Evolutionary conservation across 75 land plant species (phyloP), one percentile per base, ranked within the genome.

Genomic region (Azolla pinnata): DNA sequence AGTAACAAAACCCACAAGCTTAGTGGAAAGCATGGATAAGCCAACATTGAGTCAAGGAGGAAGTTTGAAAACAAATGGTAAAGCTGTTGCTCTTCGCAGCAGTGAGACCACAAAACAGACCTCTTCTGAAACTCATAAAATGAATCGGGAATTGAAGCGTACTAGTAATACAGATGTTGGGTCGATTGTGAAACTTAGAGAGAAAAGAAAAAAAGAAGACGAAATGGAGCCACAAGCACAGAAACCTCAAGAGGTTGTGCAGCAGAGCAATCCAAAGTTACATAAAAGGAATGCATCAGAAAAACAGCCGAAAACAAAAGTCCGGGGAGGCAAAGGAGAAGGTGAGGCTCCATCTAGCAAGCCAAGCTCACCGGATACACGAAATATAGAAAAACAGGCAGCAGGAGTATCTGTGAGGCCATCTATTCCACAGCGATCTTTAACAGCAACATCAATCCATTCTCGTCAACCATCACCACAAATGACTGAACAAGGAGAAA

Each of bases 121-220:
- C 27, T 4, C 54, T 52, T 3, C 54, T 23, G 54, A 52, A 2
- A 1, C 14, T 9, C 2, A 52, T 14, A 23, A 27, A 26, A 52
- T 3, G 27, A 29, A 52, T 2, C 54, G 27, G 29, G 54, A 52
- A 25, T 27, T 29, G 27, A 52, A 52, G 4, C 9, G 4, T 26
- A 26, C 1, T 10, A 24, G 29, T 23, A 23, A 24, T 24, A 1
- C 54, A 4, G 24, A 21, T 27, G 29, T 24, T 25, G 2, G 29
- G 10, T 12, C 54, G 24, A 27, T 21, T 7, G 28, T 2, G 5
- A 52, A 52, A 27, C 25, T 12, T 14, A 52, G 27, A 52, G 54
- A 29, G 29, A 52, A 52, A 52, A 52, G 54, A 52, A 52, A 52
- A 29, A 52, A 27, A 27, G 54, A 27, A 27, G 54, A 52, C 2